phyloP scores from a whole-genome alignment of 2,329 filamentous ascomycete genomes.

The Emericellopsis atlantica region DNA sequence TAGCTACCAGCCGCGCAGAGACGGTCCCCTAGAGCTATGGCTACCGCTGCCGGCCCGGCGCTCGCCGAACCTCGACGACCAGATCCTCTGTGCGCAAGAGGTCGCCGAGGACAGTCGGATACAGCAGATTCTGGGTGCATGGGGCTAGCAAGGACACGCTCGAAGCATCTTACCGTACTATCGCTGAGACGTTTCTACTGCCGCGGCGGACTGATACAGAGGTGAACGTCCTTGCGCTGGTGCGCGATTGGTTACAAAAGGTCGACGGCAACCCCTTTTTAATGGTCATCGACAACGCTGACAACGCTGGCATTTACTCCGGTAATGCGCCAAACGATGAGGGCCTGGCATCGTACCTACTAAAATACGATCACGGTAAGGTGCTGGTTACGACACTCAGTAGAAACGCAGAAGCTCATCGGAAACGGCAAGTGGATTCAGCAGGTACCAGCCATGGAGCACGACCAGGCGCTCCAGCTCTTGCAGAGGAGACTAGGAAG shows the following conservation, averaged over 20 bases:
- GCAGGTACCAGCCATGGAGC: background rate
- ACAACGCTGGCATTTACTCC: conserved; percentile 16
- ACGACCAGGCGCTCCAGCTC: background rate
- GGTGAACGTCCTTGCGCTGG: conserved; percentile 10
- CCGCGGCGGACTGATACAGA: conserved; percentile 9
- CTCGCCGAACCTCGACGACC: too few relatives aligned
- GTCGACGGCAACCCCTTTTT: conserved; percentile 15
- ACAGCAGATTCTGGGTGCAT: conserved; percentile 22
- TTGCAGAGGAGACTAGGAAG: background rate
- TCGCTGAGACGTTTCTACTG: conserved; percentile 16
- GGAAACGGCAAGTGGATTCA: conserved; percentile 2
- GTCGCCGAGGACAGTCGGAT: too few relatives aligned
- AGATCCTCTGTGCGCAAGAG: too few relatives aligned
- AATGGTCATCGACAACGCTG: conserved; percentile 22
- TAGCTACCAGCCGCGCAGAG: too few relatives aligned
- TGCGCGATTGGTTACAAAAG: conserved; percentile 17
- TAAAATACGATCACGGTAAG: conserved; percentile 13
- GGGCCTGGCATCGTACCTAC: conserved; percentile 11
- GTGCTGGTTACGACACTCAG: conserved; percentile 14
- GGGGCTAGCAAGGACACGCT: conserved; percentile 15
- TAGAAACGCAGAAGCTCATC: conserved; percentile 8
- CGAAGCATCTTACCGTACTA: conserved; percentile 14
- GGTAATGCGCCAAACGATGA: background rate
- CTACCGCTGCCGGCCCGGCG: too few relatives aligned
- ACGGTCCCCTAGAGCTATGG: too few relatives aligned